phyloP scores from a whole-genome alignment of 768 basidiomycete species.

The Leccinum sublutescens region DNA sequence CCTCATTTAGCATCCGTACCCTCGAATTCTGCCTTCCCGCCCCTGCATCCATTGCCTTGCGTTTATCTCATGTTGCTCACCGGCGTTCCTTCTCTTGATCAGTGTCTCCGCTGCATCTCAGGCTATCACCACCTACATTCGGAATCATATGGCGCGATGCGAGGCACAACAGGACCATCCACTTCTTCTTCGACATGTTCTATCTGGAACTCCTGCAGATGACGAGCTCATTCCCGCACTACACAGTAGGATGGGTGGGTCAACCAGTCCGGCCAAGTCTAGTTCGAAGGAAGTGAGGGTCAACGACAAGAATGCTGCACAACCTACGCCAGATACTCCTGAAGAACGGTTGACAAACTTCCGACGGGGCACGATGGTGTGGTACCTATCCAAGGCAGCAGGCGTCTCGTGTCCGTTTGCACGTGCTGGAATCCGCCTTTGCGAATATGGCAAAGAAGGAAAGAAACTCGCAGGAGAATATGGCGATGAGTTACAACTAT shows the following conservation, averaged over 20 bases:
- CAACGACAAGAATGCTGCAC: conserved; percentile 29
- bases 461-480: conserved; percentile 30
- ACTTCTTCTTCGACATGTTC: conserved; percentile 65
- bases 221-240: conserved; percentile 74
- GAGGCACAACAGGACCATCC: conserved; percentile 71
- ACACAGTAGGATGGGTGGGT: conserved; percentile 67
- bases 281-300: conserved; percentile 11
- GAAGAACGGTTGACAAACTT: conserved; percentile 63
- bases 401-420: conserved; percentile 77
- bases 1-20: conserved; percentile 9
- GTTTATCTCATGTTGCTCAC: conserved; percentile 17
- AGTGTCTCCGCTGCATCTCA: conserved; percentile 79
- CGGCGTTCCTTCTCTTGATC: background rate
- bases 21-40: conserved; percentile 7
- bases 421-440: conserved; percentile 67
- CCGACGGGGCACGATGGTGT: conserved; percentile 74
- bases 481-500: conserved; percentile 33
- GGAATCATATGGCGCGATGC: conserved; percentile 69
- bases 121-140: conserved; percentile 81
- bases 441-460: conserved; percentile 59
- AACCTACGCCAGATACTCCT: background rate
- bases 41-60: conserved; percentile 7
- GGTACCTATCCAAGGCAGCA: conserved; percentile 75
- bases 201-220: conserved; percentile 70
- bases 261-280: conserved; percentile 41